Conservation (phyloP, 2,329 filamentous ascomycete species). For the Pestalotiopsis sp. region DNA sequence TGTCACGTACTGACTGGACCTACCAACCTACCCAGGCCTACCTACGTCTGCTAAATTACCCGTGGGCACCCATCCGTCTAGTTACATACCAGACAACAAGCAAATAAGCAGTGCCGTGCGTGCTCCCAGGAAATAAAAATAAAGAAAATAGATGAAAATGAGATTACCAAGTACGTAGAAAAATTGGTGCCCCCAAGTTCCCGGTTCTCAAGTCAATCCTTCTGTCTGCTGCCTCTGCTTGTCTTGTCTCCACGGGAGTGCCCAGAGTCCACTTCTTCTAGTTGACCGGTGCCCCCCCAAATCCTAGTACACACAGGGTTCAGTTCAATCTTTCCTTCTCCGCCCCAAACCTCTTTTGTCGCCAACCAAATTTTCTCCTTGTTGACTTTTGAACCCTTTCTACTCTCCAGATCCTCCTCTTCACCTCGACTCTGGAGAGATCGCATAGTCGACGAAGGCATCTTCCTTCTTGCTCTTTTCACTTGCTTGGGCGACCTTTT, state of each 20-base stretch:
- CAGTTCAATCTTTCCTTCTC: conserved; percentile 7
- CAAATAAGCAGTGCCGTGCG: not conserved
- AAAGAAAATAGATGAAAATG: not conserved
- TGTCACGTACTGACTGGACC: not conserved
- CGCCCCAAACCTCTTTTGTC: conserved; percentile 12
- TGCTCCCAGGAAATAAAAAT: not conserved
- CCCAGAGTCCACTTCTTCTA: not conserved
- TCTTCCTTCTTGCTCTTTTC: not conserved
- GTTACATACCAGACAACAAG: not conserved
- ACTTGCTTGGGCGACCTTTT: not conserved
- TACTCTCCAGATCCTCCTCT: not conserved
- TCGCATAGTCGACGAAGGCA: not conserved
- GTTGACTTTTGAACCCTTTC: not conserved
- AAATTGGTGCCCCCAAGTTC: not conserved
- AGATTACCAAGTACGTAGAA: not conserved
- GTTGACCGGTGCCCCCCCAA: not conserved
- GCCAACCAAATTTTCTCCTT: conserved; percentile 13
- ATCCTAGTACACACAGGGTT: conserved; percentile 6
- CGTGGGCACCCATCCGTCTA: not conserved
- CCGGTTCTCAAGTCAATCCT: not conserved
- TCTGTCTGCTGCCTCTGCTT: not conserved
- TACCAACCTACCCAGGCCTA: not conserved
- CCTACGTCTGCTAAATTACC: not conserved
- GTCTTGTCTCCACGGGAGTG: not conserved
- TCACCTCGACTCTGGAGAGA: conserved; percentile 7